Percentiles rank a stretch among this genome's conserved stretches.
Evolutionary conservation across 495 filamentous ascomycete genomes (phyloP).

Genomic region (Emericellopsis terricola): DNA sequence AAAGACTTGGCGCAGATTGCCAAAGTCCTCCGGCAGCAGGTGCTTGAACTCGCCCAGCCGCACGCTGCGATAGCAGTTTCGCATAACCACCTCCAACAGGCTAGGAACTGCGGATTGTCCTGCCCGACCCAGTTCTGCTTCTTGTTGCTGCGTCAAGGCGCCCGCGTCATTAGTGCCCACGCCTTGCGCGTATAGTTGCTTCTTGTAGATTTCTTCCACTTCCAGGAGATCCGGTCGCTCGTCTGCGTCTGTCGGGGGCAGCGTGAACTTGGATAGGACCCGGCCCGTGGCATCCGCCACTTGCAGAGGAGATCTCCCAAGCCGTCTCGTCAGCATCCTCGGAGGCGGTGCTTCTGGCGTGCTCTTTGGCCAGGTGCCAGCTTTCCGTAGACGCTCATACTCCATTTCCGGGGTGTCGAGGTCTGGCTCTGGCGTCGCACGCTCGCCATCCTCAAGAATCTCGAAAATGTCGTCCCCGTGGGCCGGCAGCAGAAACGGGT

Average conservation of each 20-base stretch:
- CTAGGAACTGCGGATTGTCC: no score
- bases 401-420: not conserved
- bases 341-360: not conserved
- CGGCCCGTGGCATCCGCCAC: slow-evolving; percentile 12
- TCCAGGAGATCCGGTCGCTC: slow-evolving; percentile 11
- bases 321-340: not conserved
- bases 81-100: slow-evolving; percentile 9
- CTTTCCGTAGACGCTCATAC: not conserved
- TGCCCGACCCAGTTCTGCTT: no score
- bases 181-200: slow-evolving; percentile 2
- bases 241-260: slow-evolving; percentile 3
- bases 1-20: not conserved
- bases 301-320: slow-evolving; percentile 12
- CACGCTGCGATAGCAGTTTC: slow-evolving; percentile 6
- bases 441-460: not conserved
- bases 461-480: not conserved
- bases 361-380: no score
- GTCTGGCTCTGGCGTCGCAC: not conserved
- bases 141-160: no score
- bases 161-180: no score
- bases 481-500: slow-evolving; percentile 24
- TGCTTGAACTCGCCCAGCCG: slow-evolving; percentile 6
- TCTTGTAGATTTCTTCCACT: slow-evolving; percentile 1
- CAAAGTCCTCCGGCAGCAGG: slow-evolving; percentile 4
- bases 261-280: slow-evolving; percentile 10